phyloP scores from a whole-genome alignment of 208 protist species.

The Leishmania aethiopica region DNA sequence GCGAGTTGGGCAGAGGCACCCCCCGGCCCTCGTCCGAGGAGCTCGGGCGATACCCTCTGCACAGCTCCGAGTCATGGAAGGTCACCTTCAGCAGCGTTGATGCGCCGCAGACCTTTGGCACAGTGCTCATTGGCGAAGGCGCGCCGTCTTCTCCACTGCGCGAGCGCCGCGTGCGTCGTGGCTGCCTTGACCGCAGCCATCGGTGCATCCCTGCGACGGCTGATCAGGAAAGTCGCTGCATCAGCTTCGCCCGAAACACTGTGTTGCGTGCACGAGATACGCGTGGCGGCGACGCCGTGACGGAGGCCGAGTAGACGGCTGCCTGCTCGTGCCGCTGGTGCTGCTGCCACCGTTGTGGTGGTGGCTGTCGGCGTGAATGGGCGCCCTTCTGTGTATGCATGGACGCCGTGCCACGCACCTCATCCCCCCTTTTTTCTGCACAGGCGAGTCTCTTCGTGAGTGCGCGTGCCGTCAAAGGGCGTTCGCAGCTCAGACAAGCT shows the following conservation, averaged over 20 bases:
- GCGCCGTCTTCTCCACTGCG: conserved; percentile 27
- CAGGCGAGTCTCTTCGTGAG: not conserved
- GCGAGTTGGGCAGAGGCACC: conserved; percentile 40
- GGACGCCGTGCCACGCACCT: not conserved
- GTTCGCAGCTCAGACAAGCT: not conserved
- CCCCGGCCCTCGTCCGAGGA: conserved; percentile 23
- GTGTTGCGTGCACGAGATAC: conserved; percentile 2
- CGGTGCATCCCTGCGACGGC: conserved; percentile 36
- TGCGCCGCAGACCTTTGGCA: conserved; percentile 80
- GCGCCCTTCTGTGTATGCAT: not conserved
- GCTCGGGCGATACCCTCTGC: conserved; percentile 27
- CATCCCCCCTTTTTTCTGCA: too few species aligned
- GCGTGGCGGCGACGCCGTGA: conserved; percentile 4
- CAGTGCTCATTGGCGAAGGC: conserved; percentile 50
- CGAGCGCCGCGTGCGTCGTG: conserved; percentile 28
- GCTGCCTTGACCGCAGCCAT: conserved; percentile 22
- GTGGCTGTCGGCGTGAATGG: not conserved
- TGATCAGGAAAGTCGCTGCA: conserved; percentile 32
- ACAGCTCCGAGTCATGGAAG: conserved; percentile 44
- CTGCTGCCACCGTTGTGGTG: not conserved
- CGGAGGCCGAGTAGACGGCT: not conserved
- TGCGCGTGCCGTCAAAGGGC: not conserved
- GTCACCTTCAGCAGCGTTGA: conserved; percentile 81
- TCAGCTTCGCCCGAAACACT: conserved; percentile 34
- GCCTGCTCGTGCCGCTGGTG: not conserved